Evolutionary conservation across 345 rosid species (phyloP).

Genomic region (Combretum micranthum): DNA sequence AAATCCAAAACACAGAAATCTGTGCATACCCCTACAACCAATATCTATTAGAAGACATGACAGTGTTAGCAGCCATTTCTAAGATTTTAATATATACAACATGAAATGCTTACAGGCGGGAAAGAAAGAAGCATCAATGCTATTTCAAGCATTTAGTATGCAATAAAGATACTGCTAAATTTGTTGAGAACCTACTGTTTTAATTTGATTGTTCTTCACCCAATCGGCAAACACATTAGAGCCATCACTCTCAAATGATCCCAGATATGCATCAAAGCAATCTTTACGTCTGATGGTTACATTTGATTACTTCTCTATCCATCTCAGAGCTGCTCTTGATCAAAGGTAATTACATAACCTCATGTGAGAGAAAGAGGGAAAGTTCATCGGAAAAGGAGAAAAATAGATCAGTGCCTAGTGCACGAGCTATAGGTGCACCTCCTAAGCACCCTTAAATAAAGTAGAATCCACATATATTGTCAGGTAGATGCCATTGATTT

Average conservation of each 20-base stretch:
- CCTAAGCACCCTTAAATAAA: too few relatives aligned
- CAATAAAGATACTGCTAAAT: background rate
- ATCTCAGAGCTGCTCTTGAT: slow-evolving; percentile 24
- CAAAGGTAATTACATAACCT: background rate
- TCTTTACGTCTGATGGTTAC: slow-evolving; percentile 41
- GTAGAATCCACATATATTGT: too few relatives aligned
- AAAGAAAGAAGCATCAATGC: too few relatives aligned
- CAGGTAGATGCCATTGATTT: too few relatives aligned
- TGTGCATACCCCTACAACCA: slow-evolving; percentile 57
- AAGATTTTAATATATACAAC: too few relatives aligned
- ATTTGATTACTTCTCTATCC: slow-evolving; percentile 38
- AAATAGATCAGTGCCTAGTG: too few relatives aligned
- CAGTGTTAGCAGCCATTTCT: too few relatives aligned
- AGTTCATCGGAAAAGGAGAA: too few relatives aligned
- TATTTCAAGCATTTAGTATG: too few relatives aligned
- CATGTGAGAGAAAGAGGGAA: too few relatives aligned
- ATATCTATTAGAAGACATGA: slow-evolving; percentile 17
- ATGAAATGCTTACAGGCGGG: too few relatives aligned
- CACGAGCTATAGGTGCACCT: too few relatives aligned
- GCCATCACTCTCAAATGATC: slow-evolving; percentile 45
- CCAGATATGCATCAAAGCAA: slow-evolving; percentile 48
- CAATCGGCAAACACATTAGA: slow-evolving; percentile 42
- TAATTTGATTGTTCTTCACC: slow-evolving; percentile 34
- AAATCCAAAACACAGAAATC: slow-evolving; percentile 64
- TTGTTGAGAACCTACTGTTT: slow-evolving; percentile 21